Evolutionary conservation across 2,329 filamentous ascomycete species (phyloP).

Genomic region (Aspergillus ochraceus): DNA sequence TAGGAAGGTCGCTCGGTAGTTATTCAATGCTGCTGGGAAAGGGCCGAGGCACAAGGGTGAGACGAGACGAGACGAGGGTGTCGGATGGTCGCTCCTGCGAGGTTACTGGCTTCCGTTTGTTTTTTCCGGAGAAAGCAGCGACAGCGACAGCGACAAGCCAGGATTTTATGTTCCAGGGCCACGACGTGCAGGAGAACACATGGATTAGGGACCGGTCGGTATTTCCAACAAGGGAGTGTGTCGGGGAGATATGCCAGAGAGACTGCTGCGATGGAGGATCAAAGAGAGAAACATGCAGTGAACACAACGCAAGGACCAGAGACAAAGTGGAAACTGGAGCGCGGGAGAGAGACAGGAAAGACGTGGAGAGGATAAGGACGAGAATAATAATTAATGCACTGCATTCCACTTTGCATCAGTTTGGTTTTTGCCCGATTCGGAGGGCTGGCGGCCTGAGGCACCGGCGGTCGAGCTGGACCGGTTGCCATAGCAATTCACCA

Average conservation of each 20-base stretch:
- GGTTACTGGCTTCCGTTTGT: background rate
- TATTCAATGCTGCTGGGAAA: background rate
- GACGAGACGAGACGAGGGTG: background rate
- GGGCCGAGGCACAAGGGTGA: background rate
- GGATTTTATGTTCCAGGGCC: background rate
- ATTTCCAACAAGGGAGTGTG: background rate
- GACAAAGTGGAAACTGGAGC: background rate
- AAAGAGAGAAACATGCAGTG: conserved; percentile 26
- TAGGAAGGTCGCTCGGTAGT: background rate
- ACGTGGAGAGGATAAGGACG: background rate
- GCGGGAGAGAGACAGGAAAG: conserved; percentile 1
- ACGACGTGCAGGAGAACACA: background rate
- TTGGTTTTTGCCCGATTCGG: conserved; percentile 28
- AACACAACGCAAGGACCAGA: conserved; percentile 6
- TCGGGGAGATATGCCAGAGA: background rate
- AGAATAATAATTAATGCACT: conserved; percentile 8
- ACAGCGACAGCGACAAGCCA: background rate
- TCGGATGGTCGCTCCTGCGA: background rate
- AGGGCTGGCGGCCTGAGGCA: conserved; percentile 20
- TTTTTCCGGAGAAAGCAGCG: background rate
- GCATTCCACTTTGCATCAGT: conserved; percentile 12
- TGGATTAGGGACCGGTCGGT: background rate
- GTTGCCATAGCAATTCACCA: conserved; percentile 33
- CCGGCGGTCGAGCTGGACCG: conserved; percentile 4
- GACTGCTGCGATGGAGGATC: conserved; percentile 20